Conservation (phyloP, 2,329 filamentous ascomycete genomes). For the Macrophomina phaseolina region DNA sequence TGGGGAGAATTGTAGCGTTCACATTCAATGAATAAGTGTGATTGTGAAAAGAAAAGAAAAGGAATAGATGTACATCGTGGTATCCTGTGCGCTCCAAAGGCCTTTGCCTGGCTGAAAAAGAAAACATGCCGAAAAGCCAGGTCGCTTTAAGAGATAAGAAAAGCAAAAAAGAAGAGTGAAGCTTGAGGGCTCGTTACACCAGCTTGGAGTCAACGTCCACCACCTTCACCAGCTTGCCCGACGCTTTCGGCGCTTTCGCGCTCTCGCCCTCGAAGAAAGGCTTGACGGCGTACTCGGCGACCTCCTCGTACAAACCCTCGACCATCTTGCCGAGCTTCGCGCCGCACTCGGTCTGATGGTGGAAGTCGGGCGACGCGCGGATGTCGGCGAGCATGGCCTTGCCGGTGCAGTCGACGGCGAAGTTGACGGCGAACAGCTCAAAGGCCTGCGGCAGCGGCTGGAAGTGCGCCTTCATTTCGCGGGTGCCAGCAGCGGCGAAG, state of each 20-base stretch:
- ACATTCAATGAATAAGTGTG: too few species aligned
- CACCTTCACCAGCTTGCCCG: constrained; percentile 46
- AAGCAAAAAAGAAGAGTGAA: background rate
- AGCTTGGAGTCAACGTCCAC: constrained; percentile 54
- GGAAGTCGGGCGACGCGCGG: background rate
- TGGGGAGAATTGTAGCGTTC: too few species aligned
- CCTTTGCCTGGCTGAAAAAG: too few species aligned
- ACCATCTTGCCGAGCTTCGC: constrained; percentile 74
- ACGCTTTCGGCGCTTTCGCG: constrained; percentile 26
- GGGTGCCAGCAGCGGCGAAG: constrained; percentile 79
- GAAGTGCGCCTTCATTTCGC: constrained; percentile 86
- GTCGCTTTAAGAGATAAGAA: too few species aligned
- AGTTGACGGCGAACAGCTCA: constrained; percentile 91
- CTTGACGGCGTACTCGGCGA: constrained; percentile 69
- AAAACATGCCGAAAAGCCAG: too few species aligned
- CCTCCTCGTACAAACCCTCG: constrained; percentile 75
- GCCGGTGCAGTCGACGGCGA: constrained; percentile 62
- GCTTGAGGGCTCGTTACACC: constrained; percentile 27
- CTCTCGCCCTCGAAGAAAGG: constrained; percentile 64
- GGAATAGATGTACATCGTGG: too few species aligned
- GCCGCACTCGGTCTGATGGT: constrained; percentile 56
- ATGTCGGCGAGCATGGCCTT: constrained; percentile 10
- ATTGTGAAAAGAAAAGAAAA: too few species aligned
- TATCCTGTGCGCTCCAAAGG: too few species aligned
- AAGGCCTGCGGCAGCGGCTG: constrained; percentile 87